phyloP scores from a whole-genome alignment of 306 rosid genomes.

The Acacia melanoxylon region DNA sequence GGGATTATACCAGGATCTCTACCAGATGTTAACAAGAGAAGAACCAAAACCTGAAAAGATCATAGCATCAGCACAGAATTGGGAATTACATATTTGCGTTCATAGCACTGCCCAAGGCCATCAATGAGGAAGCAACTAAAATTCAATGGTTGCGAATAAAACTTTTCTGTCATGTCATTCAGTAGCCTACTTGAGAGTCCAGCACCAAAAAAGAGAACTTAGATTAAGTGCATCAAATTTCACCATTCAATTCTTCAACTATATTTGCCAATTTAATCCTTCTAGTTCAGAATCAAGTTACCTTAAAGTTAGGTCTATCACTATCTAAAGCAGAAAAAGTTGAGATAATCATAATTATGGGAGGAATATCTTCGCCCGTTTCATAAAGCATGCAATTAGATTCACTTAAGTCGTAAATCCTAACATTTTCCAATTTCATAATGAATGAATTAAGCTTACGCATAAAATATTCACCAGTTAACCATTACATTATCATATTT shows the following conservation, averaged over 20 bases:
- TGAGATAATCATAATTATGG: neutral
- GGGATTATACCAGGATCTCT: slow-evolving; percentile 99
- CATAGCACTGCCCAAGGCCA: neutral
- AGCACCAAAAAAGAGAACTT: slow-evolving; percentile 7
- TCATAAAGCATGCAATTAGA: neutral
- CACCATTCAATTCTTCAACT: neutral
- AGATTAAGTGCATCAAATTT: neutral
- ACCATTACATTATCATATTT: neutral
- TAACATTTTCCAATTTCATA: neutral
- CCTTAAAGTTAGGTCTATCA: neutral
- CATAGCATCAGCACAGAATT: slow-evolving; percentile 12
- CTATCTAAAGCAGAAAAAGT: neutral
- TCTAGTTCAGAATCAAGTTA: slow-evolving; percentile 4
- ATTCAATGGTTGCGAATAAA: slow-evolving; percentile 5
- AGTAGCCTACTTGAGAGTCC: slow-evolving; percentile 7
- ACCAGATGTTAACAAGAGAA: slow-evolving; percentile 89
- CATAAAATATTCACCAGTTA: neutral
- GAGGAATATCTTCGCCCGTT: neutral
- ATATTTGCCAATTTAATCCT: neutral
- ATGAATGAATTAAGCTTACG: neutral
- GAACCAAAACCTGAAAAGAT: slow-evolving; percentile 70
- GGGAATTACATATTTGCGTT: neutral
- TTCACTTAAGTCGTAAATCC: neutral
- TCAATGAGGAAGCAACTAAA: neutral
- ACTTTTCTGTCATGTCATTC: neutral